These are phyloP conservation scores for Lentinula guzmanii DNA, from an alignment of 768 basidiomycete species.

Conservation along the genomic window DNA sequence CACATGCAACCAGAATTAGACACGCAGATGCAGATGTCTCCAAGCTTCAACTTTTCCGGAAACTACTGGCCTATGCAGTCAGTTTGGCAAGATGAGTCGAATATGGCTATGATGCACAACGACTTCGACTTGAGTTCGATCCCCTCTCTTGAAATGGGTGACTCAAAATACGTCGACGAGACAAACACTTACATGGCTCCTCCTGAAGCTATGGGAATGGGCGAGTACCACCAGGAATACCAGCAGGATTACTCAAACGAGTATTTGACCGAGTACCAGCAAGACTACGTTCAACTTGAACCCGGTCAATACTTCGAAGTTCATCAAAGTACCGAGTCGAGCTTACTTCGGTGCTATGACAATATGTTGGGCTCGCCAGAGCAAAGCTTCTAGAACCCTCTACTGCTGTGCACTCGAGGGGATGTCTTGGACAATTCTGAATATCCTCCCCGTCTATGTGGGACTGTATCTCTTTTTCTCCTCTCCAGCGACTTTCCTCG, in stretches of 20 bases:
- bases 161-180: constrained; percentile 36
- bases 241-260: constrained; percentile 7
- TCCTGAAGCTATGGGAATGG: constrained; percentile 11
- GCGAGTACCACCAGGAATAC: constrained; percentile 10
- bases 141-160: constrained; percentile 56
- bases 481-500: background rate
- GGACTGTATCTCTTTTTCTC: constrained; percentile 3
- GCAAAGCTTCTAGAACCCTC: background rate
- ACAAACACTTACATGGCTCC: background rate
- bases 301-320: constrained; percentile 17
- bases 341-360: constrained; percentile 17
- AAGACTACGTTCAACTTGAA: constrained; percentile 18
- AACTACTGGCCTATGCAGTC: constrained; percentile 29
- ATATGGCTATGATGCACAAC: constrained; percentile 40
- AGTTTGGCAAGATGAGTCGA: constrained; percentile 23
- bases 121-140: constrained; percentile 66
- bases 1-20: constrained; percentile 30
- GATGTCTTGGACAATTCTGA: constrained; percentile 2
- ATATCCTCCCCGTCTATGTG: constrained; percentile 1
- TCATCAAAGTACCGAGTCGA: constrained; percentile 15
- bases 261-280: constrained; percentile 22
- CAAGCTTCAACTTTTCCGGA: constrained; percentile 24
- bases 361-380: background rate
- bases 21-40: constrained; percentile 23
- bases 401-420: constrained; percentile 5